Evolutionary conservation across 345 rosid genomes (phyloP).

Genomic region (Boechera retrofracta): DNA sequence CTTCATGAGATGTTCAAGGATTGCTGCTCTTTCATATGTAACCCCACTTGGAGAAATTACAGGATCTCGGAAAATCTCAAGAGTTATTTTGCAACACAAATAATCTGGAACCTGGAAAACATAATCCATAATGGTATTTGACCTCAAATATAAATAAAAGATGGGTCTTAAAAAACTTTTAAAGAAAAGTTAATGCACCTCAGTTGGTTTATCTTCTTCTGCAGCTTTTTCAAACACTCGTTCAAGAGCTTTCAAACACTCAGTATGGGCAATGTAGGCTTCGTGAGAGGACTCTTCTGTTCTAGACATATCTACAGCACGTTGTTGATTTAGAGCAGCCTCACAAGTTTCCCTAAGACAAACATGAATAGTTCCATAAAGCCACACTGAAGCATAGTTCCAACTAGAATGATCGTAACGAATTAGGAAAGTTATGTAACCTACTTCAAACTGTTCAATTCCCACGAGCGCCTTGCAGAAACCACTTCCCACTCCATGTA

Average conservation of each 20-base stretch:
- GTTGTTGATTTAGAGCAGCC: slow-evolving; percentile 72
- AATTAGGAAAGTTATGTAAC: slow-evolving; percentile 42
- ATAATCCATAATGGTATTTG: neutral
- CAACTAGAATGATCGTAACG: neutral
- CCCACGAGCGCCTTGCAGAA: slow-evolving; percentile 74
- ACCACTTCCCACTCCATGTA: slow-evolving; percentile 77
- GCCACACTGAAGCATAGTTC: slow-evolving; percentile 1
- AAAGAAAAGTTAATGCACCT: slow-evolving; percentile 48
- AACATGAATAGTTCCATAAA: slow-evolving; percentile 26
- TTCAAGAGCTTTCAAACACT: slow-evolving; percentile 59
- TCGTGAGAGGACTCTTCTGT: slow-evolving; percentile 66
- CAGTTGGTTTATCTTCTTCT: slow-evolving; percentile 67
- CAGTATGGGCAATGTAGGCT: slow-evolving; percentile 42
- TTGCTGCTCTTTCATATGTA: slow-evolving; percentile 85
- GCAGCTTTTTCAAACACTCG: slow-evolving; percentile 68
- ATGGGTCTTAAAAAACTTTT: neutral
- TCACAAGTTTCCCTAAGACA: slow-evolving; percentile 77
- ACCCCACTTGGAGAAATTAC: slow-evolving; percentile 88
- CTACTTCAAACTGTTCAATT: slow-evolving; percentile 83
- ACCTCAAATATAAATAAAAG: neutral
- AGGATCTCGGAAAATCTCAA: slow-evolving; percentile 88
- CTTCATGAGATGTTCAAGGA: slow-evolving; percentile 87
- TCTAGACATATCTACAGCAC: slow-evolving; percentile 54
- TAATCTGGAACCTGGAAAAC: slow-evolving; percentile 84
- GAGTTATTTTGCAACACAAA: slow-evolving; percentile 86